Evolutionary conservation across 805 yeast species (phyloP), one percentile per base, ranked within the genome.

Genomic region (Peterozyma xylosa): DNA sequence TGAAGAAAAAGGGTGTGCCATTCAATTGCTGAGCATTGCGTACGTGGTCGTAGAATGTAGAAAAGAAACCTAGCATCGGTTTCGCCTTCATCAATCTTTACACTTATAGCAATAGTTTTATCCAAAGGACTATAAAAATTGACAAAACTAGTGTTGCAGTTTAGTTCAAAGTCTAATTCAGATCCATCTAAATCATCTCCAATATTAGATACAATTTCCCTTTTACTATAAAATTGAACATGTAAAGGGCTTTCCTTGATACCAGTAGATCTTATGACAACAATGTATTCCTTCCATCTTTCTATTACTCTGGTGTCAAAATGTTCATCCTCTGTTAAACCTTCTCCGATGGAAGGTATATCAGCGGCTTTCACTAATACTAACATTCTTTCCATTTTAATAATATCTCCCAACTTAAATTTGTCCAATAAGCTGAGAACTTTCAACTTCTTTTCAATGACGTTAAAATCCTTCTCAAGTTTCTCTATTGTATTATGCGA

Each of bases 201-300:
- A n/a, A 38, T 33, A 15, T 33, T 27, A 57, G 43, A 21, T 33
- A 62, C 56, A 14, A 69, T 68, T 40, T 63, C 62, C 35, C 74
- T 60, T 2, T 63, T 59, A 11, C 71, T 73, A 60, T 78, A 82
- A 47, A 89, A 75, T 53, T 88, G 89, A 1, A 88, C 47, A 3
- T 68, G 57, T 0, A 87, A 55, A 0, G 95, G 90, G 9, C 64
- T 60, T 2, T 63, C 67, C 0, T 54, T 39, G 45, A 69, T 62
- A 13, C 76, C 80, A 0, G 86, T 78, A n/a, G 76, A 72, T 47
- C 91, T 66, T 1, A 83, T 80, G 2, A 85, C 87, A 2, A 85
- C 82, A 27, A 78, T 64, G 55, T 80, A 86, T 56, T 90, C 96
- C 48, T 73, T 77, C 93, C 96, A 88, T 39, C 88, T 63, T 45